Evolutionary conservation across 345 rosid genomes (phyloP), one percentile per base, ranked within the genome.

Genomic region (Odontarrhena argentea): DNA sequence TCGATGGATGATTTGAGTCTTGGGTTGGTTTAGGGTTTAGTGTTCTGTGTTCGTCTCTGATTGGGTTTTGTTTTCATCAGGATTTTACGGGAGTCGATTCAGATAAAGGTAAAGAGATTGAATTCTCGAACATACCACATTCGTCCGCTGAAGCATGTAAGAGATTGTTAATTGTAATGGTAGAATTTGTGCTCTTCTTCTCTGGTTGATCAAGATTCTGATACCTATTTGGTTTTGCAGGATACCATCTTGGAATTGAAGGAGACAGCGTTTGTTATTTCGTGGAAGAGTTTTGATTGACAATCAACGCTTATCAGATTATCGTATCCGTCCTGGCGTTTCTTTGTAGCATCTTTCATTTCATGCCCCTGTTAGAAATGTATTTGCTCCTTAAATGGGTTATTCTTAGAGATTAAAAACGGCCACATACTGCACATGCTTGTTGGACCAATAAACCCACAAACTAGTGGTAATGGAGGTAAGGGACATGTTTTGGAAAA

Each of bases 351-450:
- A n/a, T n/a, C n/a, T n/a, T 26, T 14, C 11, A 22, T 24, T 18
- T 41, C 22, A 3, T 42, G 34, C 38, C 12, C 48, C 6, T 32
- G 5, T 32, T 32, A 32, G 35, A 32, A 34, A 14, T 12, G 38
- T 6, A 35, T 1, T 35, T 42, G 35, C 35, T 42, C 38, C 15
- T 60, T 60, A 26, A 42, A 25, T 45, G 45, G 44, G n/a, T 60
- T 67, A 37, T 54, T 24, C 32, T 64, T 62, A 83, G 84, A 78
- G 57, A 75, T 80, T 49, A 82, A 83, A 69, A 76, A 81, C 18
- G 83, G 85, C 32, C 77, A 79, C 54, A 73, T 77, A 41, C 68
- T 77, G 53, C 81, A 79, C 61, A 44, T 81, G 60, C 82, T 81
- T 50, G 74, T 67, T 34, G 34, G 79, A 60, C 79, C 61, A 56